phyloP scores from a whole-genome alignment of 345 rosid species.

The Erucastrum elatum region DNA sequence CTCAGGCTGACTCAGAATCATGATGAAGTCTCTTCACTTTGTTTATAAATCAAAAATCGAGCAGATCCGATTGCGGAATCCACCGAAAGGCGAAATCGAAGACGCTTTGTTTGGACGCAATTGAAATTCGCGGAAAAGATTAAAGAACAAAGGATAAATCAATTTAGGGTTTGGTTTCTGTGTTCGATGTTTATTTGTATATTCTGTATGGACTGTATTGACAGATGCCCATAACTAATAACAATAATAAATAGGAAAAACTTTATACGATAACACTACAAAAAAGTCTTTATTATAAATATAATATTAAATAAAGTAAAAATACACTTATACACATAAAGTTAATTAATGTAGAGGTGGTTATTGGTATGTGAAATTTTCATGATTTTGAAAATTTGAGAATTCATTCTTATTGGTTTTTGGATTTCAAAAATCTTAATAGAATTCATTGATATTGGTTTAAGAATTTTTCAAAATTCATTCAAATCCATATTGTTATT shows the following conservation, averaged over 20 bases:
- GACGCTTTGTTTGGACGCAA: not conserved
- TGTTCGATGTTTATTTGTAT: not conserved
- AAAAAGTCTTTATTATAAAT: too few species aligned
- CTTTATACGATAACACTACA: too few species aligned
- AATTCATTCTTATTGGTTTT: too few species aligned
- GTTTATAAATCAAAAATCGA: not conserved
- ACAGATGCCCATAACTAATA: not conserved
- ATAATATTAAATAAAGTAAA: too few species aligned
- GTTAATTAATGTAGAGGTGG: too few species aligned
- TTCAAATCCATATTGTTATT: too few species aligned
- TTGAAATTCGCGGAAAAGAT: not conserved
- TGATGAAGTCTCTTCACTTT: not conserved
- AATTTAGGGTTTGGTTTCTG: not conserved
- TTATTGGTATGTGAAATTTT: too few species aligned
- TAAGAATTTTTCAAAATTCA: too few species aligned
- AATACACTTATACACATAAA: too few species aligned
- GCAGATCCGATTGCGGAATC: not conserved
- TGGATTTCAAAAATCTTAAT: too few species aligned
- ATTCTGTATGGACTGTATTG: not conserved
- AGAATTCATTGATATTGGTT: too few species aligned
- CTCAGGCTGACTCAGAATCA: constrained; percentile 19
- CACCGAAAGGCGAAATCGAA: not conserved
- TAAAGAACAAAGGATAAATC: not conserved
- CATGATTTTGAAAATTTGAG: too few species aligned
- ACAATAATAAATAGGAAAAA: not conserved